These are phyloP conservation scores for Suillus fuscotomentosus DNA, from an alignment of 768 basidiomycete genomes.

Conservation along the genomic window DNA sequence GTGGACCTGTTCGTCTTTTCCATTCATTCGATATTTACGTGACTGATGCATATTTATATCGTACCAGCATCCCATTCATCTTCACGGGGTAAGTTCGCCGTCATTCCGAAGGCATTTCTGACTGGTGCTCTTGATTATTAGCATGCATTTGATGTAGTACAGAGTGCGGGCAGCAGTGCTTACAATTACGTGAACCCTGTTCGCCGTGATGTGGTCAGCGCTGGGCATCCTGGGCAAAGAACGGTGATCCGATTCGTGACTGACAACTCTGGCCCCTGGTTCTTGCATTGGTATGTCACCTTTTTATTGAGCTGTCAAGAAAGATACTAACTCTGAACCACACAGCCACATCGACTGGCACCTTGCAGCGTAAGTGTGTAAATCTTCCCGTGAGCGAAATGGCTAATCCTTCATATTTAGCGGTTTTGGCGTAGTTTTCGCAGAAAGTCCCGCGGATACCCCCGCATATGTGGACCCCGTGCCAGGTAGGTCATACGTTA, in stretches of 20 bases:
- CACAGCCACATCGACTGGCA: slow-evolving; percentile 20
- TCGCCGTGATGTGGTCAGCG: slow-evolving; percentile 43
- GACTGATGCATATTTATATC: not conserved
- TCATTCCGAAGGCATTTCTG: not conserved
- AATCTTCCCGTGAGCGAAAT: too few species aligned
- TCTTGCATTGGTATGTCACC: slow-evolving; percentile 16
- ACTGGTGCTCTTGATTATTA: slow-evolving; percentile 11
- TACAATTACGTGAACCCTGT: slow-evolving; percentile 55
- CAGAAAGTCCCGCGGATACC: slow-evolving; percentile 18
- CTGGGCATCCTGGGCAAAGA: slow-evolving; percentile 17
- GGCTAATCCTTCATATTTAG: slow-evolving; percentile 6
- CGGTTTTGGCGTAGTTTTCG: slow-evolving; percentile 31
- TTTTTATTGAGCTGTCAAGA: too few species aligned
- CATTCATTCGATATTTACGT: not conserved
- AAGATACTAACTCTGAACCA: not conserved
- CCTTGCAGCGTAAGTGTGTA: slow-evolving; percentile 13
- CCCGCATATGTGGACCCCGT: not conserved
- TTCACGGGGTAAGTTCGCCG: slow-evolving; percentile 38
- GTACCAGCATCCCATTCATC: slow-evolving; percentile 40
- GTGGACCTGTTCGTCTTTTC: slow-evolving; percentile 2
- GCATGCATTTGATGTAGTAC: slow-evolving; percentile 46
- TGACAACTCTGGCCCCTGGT: slow-evolving; percentile 51
- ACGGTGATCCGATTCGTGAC: slow-evolving; percentile 47
- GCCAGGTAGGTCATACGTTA: not conserved
- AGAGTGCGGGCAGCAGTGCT: slow-evolving; percentile 29